Evolutionary conservation across 2,329 filamentous ascomycete genomes (phyloP).

Genomic region (Colletotrichum zoysiae): DNA sequence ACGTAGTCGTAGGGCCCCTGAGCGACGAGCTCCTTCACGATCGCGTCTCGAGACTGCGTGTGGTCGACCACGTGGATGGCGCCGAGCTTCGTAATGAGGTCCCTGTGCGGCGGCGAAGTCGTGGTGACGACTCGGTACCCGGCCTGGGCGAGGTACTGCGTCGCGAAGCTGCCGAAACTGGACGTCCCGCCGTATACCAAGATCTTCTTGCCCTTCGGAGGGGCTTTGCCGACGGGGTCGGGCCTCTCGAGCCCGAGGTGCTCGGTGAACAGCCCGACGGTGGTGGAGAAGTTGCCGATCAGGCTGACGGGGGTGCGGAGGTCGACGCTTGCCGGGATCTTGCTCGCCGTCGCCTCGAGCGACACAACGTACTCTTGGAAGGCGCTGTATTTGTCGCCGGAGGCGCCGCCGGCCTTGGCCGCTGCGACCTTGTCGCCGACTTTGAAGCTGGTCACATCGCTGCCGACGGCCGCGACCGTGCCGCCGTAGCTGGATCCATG

Average conservation of each 20-base stretch:
- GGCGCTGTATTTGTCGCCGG: slow-evolving; percentile 26
- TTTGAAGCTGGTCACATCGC: slow-evolving; percentile 44
- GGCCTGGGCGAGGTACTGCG: slow-evolving; percentile 58
- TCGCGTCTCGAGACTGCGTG: slow-evolving; percentile 42
- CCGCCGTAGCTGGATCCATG: slow-evolving; percentile 45
- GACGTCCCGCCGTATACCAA: slow-evolving; percentile 63
- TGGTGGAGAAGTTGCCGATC: slow-evolving; percentile 45
- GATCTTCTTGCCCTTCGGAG: slow-evolving; percentile 45
- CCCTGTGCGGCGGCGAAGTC: slow-evolving; percentile 56
- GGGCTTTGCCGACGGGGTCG: slow-evolving; percentile 41
- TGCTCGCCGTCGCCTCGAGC: slow-evolving; percentile 44
- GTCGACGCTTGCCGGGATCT: slow-evolving; percentile 46
- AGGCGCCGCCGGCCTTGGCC: slow-evolving; percentile 15
- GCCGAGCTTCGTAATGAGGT: slow-evolving; percentile 58
- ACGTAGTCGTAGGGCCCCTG: slow-evolving; percentile 47
- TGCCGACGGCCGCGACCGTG: slow-evolving; percentile 44
- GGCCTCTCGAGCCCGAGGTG: slow-evolving; percentile 45
- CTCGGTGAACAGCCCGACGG: slow-evolving; percentile 46
- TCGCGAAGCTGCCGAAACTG: slow-evolving; percentile 58
- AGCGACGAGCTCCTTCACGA: slow-evolving; percentile 44
- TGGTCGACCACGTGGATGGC: slow-evolving; percentile 61
- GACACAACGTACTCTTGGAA: slow-evolving; percentile 41
- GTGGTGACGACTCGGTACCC: slow-evolving; percentile 61
- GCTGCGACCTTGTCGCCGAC: slow-evolving; percentile 46
- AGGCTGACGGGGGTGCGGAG: slow-evolving; percentile 44